phyloP scores from a whole-genome alignment of 805 yeast species.

The Ogataea ganodermae region DNA sequence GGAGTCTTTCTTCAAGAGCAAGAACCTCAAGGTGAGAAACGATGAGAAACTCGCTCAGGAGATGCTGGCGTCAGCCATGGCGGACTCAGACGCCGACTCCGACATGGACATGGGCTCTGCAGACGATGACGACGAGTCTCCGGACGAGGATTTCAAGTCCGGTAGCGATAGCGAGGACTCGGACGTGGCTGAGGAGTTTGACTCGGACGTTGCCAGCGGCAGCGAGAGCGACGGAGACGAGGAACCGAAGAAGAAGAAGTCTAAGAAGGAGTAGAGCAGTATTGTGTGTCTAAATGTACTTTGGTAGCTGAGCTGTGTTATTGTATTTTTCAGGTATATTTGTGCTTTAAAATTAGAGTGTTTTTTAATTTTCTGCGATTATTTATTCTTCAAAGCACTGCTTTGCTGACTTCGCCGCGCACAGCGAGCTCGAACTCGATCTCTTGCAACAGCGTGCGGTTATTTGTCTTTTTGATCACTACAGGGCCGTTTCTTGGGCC shows the following conservation, averaged over 20 bases:
- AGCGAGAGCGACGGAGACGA: constrained; percentile 26
- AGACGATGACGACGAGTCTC: constrained; percentile 76
- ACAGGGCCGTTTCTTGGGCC: constrained; percentile 8
- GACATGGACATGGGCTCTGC: constrained; percentile 71
- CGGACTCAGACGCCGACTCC: constrained; percentile 55
- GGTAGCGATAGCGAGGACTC: constrained; percentile 37
- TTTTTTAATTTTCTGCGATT: not conserved
- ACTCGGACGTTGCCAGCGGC: constrained; percentile 55
- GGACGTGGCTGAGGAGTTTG: constrained; percentile 84
- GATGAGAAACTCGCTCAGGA: constrained; percentile 88
- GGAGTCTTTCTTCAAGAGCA: constrained; percentile 74
- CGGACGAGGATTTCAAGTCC: constrained; percentile 85
- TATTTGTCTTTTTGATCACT: constrained; percentile 18
- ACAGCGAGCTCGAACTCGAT: constrained; percentile 18
- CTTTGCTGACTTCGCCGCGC: constrained; percentile 19
- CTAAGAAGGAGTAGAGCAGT: constrained; percentile 20
- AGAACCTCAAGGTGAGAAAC: constrained; percentile 78
- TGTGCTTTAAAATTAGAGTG: too few relatives aligned
- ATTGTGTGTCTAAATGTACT: not conserved
- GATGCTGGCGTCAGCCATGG: constrained; percentile 74
- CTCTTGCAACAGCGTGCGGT: constrained; percentile 16
- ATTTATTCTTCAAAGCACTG: constrained; percentile 6
- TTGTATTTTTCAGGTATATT: too few relatives aligned
- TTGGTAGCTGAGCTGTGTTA: not conserved
- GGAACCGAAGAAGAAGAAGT: constrained; percentile 32